These are phyloP conservation scores for Ciborinia camelliae DNA, from an alignment of 2,329 filamentous ascomycete genomes.

Conservation along the genomic window DNA sequence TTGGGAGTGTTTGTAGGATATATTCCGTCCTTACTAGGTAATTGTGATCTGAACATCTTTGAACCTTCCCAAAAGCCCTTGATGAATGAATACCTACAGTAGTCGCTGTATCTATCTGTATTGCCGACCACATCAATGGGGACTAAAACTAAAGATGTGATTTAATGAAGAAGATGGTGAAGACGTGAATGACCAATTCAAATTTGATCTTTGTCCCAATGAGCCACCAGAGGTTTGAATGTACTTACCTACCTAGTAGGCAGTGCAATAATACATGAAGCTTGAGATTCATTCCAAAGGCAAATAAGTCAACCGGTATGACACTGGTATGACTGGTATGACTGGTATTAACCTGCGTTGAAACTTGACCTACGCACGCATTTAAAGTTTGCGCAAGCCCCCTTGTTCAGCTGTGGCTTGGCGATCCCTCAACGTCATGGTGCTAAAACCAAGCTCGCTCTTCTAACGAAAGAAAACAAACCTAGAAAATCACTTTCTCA, in stretches of 20 bases:
- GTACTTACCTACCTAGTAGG: not conserved
- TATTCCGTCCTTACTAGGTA: too few relatives aligned
- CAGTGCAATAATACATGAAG: not conserved
- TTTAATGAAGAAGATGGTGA: not conserved
- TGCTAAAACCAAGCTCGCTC: conserved; percentile 19
- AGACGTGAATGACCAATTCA: not conserved
- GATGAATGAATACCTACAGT: too few relatives aligned
- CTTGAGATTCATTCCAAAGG: not conserved
- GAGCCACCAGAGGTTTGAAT: not conserved
- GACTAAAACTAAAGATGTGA: not conserved
- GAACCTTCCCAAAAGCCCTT: not conserved
- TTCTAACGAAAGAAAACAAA: conserved; percentile 17
- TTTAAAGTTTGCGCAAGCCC: conserved; percentile 7
- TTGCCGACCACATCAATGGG: not conserved
- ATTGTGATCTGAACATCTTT: not conserved
- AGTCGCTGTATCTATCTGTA: not conserved
- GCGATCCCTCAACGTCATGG: conserved; percentile 19
- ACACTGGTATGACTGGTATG: too few relatives aligned
- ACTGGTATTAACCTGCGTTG: too few relatives aligned
- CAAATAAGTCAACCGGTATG: too few relatives aligned
- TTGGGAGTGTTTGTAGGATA: not conserved
- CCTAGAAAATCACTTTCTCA: not conserved
- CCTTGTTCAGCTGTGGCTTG: conserved; percentile 14
- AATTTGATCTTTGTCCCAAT: not conserved
- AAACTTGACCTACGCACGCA: too few relatives aligned